phyloP scores from a whole-genome alignment of 495 filamentous ascomycete genomes.

The Astrocystis sublimbata region DNA sequence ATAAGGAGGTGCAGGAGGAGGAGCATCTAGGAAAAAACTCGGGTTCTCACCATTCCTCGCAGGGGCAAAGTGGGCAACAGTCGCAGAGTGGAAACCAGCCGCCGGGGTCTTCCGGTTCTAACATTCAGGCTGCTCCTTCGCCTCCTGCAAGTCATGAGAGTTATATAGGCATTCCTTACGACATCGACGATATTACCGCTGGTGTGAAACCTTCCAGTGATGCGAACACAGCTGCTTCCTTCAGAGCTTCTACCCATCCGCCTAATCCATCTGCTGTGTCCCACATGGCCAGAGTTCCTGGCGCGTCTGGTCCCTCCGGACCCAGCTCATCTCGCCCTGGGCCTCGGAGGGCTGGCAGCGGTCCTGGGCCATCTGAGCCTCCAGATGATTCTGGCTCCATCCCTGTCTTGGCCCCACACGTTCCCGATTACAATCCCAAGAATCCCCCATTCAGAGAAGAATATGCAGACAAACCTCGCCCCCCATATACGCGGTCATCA shows the following conservation, averaged over 20 bases:
- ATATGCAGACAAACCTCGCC: not conserved
- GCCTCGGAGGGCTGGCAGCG: not conserved
- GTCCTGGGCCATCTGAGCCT: not conserved
- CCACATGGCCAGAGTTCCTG: no score
- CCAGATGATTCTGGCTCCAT: slow-evolving; percentile 1
- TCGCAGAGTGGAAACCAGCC: not conserved
- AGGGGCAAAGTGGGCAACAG: no score
- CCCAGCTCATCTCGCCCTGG: not conserved
- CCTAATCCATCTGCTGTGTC: not conserved
- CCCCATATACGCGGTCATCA: slow-evolving; percentile 11
- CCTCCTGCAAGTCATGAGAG: no score
- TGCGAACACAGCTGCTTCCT: not conserved
- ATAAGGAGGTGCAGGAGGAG: slow-evolving; percentile 20
- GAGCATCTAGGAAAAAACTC: slow-evolving; percentile 5
- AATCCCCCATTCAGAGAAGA: not conserved
- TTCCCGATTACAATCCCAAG: slow-evolving; percentile 3
- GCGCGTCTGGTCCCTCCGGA: not conserved
- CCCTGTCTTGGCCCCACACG: not conserved
- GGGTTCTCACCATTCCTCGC: not conserved
- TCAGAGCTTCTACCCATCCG: not conserved
- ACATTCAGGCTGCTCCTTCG: no score
- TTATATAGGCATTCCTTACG: no score
- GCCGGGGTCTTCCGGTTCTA: not conserved
- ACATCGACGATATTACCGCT: no score
- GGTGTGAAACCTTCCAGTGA: not conserved